Percentiles rank a stretch among this genome's conserved stretches.
Conservation (phyloP, 140 eudicot species). For the Cichorium intybus region DNA sequence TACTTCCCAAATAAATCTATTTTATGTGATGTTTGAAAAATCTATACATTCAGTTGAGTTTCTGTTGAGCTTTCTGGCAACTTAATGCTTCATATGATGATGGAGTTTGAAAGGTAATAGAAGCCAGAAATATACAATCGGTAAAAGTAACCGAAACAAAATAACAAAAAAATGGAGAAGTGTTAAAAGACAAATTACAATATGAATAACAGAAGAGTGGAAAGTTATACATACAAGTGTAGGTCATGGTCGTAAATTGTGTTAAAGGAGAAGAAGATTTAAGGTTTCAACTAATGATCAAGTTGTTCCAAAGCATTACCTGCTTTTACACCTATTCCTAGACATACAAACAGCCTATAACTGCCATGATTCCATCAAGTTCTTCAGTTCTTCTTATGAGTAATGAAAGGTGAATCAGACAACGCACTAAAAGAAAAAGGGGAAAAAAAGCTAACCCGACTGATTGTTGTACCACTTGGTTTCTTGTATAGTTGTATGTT, state of each 20-base stretch:
- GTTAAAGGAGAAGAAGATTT: neutral
- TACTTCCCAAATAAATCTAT: neutral
- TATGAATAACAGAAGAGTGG: constrained; percentile 12
- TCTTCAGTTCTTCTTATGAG: neutral
- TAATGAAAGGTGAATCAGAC: neutral
- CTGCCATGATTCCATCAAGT: neutral
- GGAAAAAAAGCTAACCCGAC: neutral
- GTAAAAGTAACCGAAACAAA: neutral
- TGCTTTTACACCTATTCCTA: neutral
- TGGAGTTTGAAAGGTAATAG: neutral
- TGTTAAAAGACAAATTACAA: neutral
- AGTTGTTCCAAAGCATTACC: neutral
- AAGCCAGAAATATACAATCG: neutral
- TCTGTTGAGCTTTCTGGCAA: constrained; percentile 17
- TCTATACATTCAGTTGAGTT: neutral
- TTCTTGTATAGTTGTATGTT: constrained; percentile 5
- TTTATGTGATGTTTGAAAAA: constrained; percentile 2
- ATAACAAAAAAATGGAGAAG: neutral
- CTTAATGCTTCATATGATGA: constrained; percentile 8
- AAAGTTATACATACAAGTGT: neutral
- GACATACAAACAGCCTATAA: neutral
- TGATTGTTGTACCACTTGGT: neutral
- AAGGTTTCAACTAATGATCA: neutral
- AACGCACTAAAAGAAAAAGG: neutral
- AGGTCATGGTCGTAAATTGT: neutral